Conservation (phyloP, 345 rosid genomes). For the Theobroma cacao region DNA sequence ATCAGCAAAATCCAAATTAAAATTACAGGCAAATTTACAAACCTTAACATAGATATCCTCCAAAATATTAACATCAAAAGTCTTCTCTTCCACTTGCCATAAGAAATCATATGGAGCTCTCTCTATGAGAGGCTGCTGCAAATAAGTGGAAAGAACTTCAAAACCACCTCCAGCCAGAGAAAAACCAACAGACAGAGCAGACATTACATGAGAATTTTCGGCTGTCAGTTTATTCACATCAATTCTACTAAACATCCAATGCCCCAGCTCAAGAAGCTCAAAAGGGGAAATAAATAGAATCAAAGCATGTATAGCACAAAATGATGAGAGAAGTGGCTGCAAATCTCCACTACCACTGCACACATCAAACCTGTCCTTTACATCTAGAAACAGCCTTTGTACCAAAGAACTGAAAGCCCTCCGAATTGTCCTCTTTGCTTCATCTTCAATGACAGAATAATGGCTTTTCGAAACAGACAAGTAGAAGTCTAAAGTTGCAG, state of each 20-base stretch:
- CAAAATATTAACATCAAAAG: constrained; percentile 44
- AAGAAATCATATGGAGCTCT: constrained; percentile 41
- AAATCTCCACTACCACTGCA: constrained; percentile 45
- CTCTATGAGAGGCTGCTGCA: constrained; percentile 45
- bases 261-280: constrained; percentile 56
- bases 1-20: constrained; percentile 49
- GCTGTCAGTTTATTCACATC: constrained; percentile 23
- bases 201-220: constrained; percentile 24
- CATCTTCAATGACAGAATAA: constrained; percentile 25
- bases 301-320: constrained; percentile 55
- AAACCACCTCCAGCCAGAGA: constrained; percentile 66
- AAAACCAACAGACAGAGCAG: constrained; percentile 53
- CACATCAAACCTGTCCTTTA: constrained; percentile 44
- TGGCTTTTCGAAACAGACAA: constrained; percentile 35
- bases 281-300: constrained; percentile 63
- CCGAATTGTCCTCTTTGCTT: constrained; percentile 31
- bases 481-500: constrained; percentile 45
- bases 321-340: constrained; percentile 46
- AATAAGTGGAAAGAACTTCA: constrained; percentile 48
- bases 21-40: constrained; percentile 51
- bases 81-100: constrained; percentile 51
- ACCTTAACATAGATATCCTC: constrained; percentile 60
- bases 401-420: constrained; percentile 45
- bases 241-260: constrained; percentile 53
- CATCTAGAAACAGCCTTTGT: constrained; percentile 38